These are phyloP conservation scores for Emergomyces orientalis DNA, from an alignment of 2,329 filamentous ascomycete genomes.

Conservation along the genomic window DNA sequence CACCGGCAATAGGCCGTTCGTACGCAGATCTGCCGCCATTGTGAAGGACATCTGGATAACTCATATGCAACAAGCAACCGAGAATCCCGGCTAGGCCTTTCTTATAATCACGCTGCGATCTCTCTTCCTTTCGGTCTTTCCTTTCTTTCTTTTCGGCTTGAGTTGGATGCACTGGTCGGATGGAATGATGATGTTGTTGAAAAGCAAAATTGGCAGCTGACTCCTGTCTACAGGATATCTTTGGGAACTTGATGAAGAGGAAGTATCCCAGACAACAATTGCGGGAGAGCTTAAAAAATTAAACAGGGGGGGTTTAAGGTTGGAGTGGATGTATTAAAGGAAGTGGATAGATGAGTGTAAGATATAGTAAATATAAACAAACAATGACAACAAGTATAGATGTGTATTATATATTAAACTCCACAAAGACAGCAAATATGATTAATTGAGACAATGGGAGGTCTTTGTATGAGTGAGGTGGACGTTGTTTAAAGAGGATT, in stretches of 20 bases:
- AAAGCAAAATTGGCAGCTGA: neutral
- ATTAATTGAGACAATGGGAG: neutral
- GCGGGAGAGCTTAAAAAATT: neutral
- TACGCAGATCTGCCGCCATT: conserved; percentile 5
- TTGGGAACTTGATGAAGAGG: neutral
- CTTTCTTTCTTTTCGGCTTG: too few relatives aligned
- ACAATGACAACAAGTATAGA: neutral
- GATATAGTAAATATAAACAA: neutral
- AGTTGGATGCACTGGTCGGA: neutral
- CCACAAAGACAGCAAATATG: neutral
- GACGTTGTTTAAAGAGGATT: neutral
- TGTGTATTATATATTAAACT: neutral
- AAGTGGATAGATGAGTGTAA: neutral
- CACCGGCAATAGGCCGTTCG: conserved; percentile 64
- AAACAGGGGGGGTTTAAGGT: neutral
- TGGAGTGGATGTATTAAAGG: neutral
- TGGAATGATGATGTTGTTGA: neutral
- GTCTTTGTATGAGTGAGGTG: neutral
- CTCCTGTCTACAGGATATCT: neutral
- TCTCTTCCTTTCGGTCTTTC: neutral
- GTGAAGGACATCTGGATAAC: neutral
- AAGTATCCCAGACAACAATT: neutral
- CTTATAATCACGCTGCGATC: neutral
- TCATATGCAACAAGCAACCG: neutral
- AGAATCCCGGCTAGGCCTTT: neutral